Evolutionary conservation across 2,329 filamentous ascomycete species (phyloP), one percentile per base, ranked within the genome.

Genomic region (Whalleya microplaca): DNA sequence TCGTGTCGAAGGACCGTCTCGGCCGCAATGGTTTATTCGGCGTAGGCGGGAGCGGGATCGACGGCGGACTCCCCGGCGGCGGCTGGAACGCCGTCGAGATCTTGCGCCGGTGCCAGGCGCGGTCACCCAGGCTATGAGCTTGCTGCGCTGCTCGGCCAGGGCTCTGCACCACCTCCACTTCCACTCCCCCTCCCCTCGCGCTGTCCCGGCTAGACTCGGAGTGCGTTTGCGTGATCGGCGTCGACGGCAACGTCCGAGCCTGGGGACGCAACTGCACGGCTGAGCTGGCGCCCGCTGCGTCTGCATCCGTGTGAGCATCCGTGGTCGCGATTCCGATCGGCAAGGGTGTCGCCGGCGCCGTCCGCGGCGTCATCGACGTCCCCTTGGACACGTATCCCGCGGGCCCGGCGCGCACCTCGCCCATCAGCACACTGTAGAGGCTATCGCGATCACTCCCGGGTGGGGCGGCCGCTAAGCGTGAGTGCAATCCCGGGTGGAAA

Each of bases 91-190:
- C 45, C 10, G 58, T 60, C 2, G 65, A 70, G 2, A 67, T 29
- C 46, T 65, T 67, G 41, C 66, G 61, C 9, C 66, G 59, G 49
- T 69, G 65, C 67, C 68, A 71, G 14, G 68, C 68, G 27, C 67
- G 67, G 18, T 69, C 64, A 21, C 66, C 68, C 2, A 69, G 61
- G 9, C 53, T 48, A 2, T 55, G 48, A 10, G 58, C 14, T 16
- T 37, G 21, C n/a, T 53, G 57, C 2, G 66, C 61, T 10, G 64
- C 53, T 2, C 62, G 52, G 16, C 53, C 29, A 3, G 64, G 63
- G 16, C 41, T 58, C 14, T 52, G 18, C 4, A 59, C 32, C 3
- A 3, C 32, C 9, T 37, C 9, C 14, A 37, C 9, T 12, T 37
- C 32, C 9, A 12, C 32, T 37, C 21, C 45, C 9, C 21, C 2